A percentile compares a stretch with the other conserved stretches of the same genome.
Conservation (phyloP, 129 eudicot genomes). For the Lactuca saligna region DNA sequence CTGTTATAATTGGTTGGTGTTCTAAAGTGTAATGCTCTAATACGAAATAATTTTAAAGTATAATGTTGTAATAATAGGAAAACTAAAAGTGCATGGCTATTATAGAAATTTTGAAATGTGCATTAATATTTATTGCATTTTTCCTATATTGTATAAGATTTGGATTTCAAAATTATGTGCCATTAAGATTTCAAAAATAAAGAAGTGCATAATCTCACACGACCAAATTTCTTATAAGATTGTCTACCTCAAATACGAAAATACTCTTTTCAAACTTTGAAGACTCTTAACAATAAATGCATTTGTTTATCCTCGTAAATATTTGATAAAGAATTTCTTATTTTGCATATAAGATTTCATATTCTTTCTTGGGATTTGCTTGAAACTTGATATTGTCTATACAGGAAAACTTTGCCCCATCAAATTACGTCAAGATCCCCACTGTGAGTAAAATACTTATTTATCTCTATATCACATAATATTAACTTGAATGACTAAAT, state of each 20-base stretch:
- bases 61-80: no score
- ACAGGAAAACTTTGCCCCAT: constrained; percentile 81
- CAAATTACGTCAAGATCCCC: constrained; percentile 75
- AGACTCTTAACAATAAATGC: neutral
- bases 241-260: neutral
- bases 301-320: constrained; percentile 8
- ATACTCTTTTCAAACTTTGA: no score
- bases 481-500: constrained; percentile 14
- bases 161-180: no score
- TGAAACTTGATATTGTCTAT: constrained; percentile 17
- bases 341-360: neutral
- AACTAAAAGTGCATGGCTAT: no score
- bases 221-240: neutral
- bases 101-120: no score
- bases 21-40: no score
- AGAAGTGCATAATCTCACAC: constrained; percentile 7
- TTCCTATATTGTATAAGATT: no score
- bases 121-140: no score
- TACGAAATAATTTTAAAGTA: no score
- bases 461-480: neutral
- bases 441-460: constrained; percentile 53
- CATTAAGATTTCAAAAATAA: neutral
- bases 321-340: neutral
- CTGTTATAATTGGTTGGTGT: no score
- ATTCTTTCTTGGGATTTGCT: neutral